phyloP scores from a whole-genome alignment of 345 rosid genomes.

The Pistacia vera region DNA sequence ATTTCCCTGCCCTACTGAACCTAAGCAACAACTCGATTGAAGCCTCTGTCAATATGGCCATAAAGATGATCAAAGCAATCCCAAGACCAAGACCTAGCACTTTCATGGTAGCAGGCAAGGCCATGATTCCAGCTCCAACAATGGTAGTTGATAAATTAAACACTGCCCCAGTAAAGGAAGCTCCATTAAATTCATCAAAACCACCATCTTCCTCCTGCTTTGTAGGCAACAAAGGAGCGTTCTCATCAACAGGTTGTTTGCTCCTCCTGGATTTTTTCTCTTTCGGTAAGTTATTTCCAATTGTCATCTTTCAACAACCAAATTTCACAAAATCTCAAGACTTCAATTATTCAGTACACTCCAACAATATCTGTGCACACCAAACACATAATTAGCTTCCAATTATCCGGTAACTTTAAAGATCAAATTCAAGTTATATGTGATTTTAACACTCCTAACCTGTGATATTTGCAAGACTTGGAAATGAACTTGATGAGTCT shows the following conservation, averaged over 20 bases:
- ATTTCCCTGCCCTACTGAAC: conserved; percentile 71
- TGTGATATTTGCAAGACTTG: conserved; percentile 1
- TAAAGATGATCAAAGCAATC: conserved; percentile 60
- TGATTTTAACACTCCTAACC: not conserved
- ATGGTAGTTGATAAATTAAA: conserved; percentile 85
- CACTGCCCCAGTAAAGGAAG: conserved; percentile 88
- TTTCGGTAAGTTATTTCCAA: conserved; percentile 38
- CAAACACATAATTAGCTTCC: conserved; percentile 4
- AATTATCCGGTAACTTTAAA: not conserved
- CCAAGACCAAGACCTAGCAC: conserved; percentile 80
- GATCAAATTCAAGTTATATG: not conserved
- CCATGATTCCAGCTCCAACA: conserved; percentile 98
- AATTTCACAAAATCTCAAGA: conserved; percentile 13
- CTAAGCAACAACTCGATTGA: conserved; percentile 81
- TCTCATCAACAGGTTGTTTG: conserved; percentile 45
- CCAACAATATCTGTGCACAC: not conserved
- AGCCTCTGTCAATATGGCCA: conserved; percentile 82
- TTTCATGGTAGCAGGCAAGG: conserved; percentile 94
- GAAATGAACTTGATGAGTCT: not conserved
- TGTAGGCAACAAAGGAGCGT: conserved; percentile 58
- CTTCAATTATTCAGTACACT: not conserved
- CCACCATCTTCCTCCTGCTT: conserved; percentile 44
- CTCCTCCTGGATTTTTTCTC: conserved; percentile 49
- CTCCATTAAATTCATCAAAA: conserved; percentile 78
- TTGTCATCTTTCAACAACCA: conserved; percentile 51